Evolutionary conservation across 2,329 filamentous ascomycete species (phyloP).

Genomic region (Paecilomyces formosus): DNA sequence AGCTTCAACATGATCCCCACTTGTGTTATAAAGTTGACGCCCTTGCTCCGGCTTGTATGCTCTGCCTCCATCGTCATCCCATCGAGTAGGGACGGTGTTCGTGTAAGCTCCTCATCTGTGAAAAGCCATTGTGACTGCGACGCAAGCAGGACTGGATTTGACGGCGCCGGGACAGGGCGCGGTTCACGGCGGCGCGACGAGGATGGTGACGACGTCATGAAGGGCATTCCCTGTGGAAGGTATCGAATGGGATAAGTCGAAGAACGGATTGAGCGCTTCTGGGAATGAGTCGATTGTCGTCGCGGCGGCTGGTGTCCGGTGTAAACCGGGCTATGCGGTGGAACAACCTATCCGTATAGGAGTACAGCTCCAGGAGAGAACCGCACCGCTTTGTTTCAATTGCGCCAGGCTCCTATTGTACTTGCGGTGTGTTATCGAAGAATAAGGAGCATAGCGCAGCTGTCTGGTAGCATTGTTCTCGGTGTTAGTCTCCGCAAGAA

Average conservation of each 20-base stretch:
- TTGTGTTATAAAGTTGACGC: constrained; percentile 93
- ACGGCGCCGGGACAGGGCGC: constrained; percentile 28
- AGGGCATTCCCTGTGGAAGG: not conserved
- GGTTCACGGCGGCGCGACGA: constrained; percentile 15
- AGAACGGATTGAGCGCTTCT: not conserved
- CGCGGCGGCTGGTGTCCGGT: not conserved
- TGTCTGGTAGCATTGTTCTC: not conserved
- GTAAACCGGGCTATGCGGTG: not conserved
- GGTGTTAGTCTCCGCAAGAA: not conserved
- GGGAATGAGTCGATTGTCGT: not conserved
- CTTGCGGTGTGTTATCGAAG: not conserved
- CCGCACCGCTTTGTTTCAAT: not conserved
- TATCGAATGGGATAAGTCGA: not conserved
- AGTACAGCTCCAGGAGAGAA: not conserved
- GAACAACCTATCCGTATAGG: not conserved
- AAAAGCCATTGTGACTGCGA: constrained; percentile 79
- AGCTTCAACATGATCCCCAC: constrained; percentile 87
- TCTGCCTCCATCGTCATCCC: constrained; percentile 73
- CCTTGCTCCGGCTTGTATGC: constrained; percentile 73
- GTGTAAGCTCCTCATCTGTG: constrained; percentile 70
- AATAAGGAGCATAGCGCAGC: not conserved
- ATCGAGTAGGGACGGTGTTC: constrained; percentile 76
- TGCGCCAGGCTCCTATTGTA: not conserved
- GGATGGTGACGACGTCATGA: constrained; percentile 20
- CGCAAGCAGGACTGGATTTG: constrained; percentile 44